Percentiles rank a stretch among this genome's conserved stretches.
phyloP scores from a whole-genome alignment of 2,329 filamentous ascomycete genomes.

The Lachnellula occidentalis region DNA sequence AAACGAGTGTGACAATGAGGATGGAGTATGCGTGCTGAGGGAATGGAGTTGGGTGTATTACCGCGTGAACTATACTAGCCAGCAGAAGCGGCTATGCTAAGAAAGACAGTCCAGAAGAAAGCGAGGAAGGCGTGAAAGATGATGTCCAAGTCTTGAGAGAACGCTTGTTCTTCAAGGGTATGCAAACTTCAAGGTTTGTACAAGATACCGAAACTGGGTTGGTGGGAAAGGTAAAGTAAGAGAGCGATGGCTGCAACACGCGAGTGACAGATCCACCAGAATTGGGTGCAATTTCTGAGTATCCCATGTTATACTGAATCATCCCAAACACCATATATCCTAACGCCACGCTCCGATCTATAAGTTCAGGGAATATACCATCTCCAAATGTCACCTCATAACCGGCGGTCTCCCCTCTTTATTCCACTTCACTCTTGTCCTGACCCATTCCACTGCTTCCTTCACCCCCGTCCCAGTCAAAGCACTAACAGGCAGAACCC shows the following conservation, averaged over 20 bases:
- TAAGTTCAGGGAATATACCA: slow-evolving; percentile 6
- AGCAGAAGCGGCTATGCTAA: neutral
- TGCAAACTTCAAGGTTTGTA: slow-evolving; percentile 21
- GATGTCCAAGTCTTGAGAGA: slow-evolving; percentile 18
- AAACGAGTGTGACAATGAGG: neutral
- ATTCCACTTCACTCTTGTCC: slow-evolving; percentile 91
- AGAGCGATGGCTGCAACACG: neutral
- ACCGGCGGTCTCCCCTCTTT: slow-evolving; percentile 87
- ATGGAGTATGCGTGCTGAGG: slow-evolving; percentile 3
- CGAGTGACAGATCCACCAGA: neutral
- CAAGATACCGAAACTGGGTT: slow-evolving; percentile 22
- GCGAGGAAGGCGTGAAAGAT: slow-evolving; percentile 16
- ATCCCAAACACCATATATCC: slow-evolving; percentile 5
- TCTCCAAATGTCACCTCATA: slow-evolving; percentile 60
- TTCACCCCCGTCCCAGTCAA: slow-evolving; percentile 80
- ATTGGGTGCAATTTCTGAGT: neutral
- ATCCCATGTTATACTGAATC: neutral
- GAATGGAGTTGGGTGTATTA: slow-evolving; percentile 18
- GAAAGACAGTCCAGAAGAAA: neutral
- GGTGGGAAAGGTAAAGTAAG: slow-evolving; percentile 11
- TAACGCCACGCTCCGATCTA: slow-evolving; percentile 19
- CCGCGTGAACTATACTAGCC: slow-evolving; percentile 3
- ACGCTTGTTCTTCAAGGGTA: slow-evolving; percentile 17
- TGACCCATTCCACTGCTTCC: slow-evolving; percentile 96
- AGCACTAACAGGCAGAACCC: slow-evolving; percentile 89